Percentiles rank a stretch among this genome's conserved stretches.
These are phyloP conservation scores for Aspergillus asperescens DNA, from an alignment of 495 filamentous ascomycete species.

Conservation along the genomic window DNA sequence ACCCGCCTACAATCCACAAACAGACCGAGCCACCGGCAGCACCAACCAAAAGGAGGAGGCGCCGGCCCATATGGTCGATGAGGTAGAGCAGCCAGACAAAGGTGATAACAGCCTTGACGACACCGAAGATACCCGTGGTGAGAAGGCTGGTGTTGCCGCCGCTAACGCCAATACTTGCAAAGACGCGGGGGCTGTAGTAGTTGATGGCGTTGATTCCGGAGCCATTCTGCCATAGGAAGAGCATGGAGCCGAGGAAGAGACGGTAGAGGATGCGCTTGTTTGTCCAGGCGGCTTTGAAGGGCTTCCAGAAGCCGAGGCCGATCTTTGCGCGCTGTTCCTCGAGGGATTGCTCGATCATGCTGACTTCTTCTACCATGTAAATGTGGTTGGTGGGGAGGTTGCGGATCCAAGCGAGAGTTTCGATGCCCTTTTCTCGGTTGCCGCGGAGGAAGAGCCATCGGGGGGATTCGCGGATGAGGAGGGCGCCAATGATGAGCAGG, in stretches of 20 bases:
- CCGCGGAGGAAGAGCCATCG: conserved; percentile 52
- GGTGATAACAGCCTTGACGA: conserved; percentile 55
- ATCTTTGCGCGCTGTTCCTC: conserved; percentile 56
- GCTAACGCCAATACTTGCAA: conserved; percentile 54
- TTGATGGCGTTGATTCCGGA: conserved; percentile 67
- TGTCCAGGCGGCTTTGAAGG: conserved; percentile 53
- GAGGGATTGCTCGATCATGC: conserved; percentile 56
- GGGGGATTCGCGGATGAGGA: conserved; percentile 53
- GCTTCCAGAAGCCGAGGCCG: conserved; percentile 64
- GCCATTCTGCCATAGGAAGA: conserved; percentile 66
- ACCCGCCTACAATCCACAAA: conserved; percentile 71
- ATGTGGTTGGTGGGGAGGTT: conserved; percentile 54
- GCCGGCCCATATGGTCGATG: conserved; percentile 66
- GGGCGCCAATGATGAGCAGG: conserved; percentile 43
- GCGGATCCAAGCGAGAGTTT: conserved; percentile 60
- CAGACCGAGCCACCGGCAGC: conserved; percentile 62
- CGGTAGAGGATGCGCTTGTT: conserved; percentile 56
- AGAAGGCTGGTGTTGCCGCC: conserved; percentile 46
- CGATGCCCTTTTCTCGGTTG: conserved; percentile 50
- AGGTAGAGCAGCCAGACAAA: conserved; percentile 62
- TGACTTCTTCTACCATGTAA: conserved; percentile 65
- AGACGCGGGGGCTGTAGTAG: conserved; percentile 59
- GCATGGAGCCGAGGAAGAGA: conserved; percentile 61
- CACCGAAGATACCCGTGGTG: conserved; percentile 52
- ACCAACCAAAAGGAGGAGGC: conserved; percentile 65